Conservation (phyloP, 1,284 basidiomycete genomes). For the Retiboletus flavoniger region DNA sequence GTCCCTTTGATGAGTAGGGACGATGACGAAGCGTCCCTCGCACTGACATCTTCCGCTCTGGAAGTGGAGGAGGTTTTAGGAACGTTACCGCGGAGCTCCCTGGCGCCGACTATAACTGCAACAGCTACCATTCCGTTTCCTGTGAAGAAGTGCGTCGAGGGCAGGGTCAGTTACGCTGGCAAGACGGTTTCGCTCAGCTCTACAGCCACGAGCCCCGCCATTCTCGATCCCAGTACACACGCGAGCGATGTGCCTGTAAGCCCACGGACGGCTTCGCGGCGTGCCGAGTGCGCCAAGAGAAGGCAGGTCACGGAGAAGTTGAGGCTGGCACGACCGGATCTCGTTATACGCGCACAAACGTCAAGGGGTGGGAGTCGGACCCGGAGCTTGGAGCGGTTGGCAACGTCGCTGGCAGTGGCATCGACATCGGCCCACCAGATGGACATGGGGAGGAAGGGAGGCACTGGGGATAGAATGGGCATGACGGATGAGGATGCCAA, state of each 20-base stretch:
- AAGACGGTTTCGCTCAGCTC: constrained; percentile 7
- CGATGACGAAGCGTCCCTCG: not conserved
- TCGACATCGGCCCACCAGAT: too few relatives aligned
- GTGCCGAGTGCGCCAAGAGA: constrained; percentile 23
- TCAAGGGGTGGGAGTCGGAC: not conserved
- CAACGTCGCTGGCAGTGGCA: not conserved
- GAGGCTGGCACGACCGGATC: constrained; percentile 31
- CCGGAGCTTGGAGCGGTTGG: not conserved
- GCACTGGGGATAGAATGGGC: not conserved
- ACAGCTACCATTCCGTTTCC: constrained; percentile 26
- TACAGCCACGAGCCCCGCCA: not conserved
- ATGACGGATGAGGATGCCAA: constrained; percentile 11
- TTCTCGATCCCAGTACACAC: not conserved
- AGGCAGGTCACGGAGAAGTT: constrained; percentile 30
- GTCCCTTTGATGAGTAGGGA: not conserved
- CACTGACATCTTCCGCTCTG: not conserved
- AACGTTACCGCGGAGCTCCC: not conserved
- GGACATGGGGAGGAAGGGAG: not conserved
- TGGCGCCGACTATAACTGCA: not conserved
- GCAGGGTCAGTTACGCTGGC: not conserved
- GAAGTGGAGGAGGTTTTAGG: not conserved
- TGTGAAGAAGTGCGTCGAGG: constrained; percentile 15
- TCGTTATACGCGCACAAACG: constrained; percentile 12
- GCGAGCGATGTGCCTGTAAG: constrained; percentile 1
- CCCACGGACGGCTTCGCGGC: constrained; percentile 22